Evolutionary conservation across 352 stramenopile genomes (phyloP).

Genomic region (Globisporangium nodosum): DNA sequence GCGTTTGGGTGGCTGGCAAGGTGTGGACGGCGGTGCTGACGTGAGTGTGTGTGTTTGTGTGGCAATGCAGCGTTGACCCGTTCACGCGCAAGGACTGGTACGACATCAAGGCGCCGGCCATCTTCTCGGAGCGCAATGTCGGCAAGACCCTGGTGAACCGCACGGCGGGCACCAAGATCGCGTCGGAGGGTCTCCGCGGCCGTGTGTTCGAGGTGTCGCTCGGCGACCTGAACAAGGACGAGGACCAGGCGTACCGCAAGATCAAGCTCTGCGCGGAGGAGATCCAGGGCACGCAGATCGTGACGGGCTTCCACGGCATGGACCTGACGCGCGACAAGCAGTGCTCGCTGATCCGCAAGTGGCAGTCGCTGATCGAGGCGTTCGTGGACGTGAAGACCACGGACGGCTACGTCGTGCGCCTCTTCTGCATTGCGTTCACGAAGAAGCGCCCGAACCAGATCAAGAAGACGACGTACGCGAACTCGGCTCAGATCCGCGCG

Average conservation of each 20-base stretch:
- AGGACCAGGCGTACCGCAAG: constrained; percentile 97
- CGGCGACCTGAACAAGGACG: constrained; percentile 98
- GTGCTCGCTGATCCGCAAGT: constrained; percentile 99
- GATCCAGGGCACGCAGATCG: constrained; percentile 89
- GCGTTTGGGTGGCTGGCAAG: too few relatives aligned
- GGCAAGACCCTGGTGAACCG: constrained; percentile 99
- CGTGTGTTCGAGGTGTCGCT: constrained; percentile 99
- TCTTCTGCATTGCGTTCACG: constrained; percentile 99
- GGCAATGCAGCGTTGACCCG: constrained; percentile 90
- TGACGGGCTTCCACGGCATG: constrained; percentile 91
- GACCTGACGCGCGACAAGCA: constrained; percentile 98
- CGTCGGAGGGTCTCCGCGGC: constrained; percentile 97
- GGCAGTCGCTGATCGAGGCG: constrained; percentile 98
- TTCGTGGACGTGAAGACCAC: constrained; percentile 99
- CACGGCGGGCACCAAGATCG: constrained; percentile 95
- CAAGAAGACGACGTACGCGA: constrained; percentile 99
- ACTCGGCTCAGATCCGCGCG: constrained; percentile 94
- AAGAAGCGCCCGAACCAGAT: constrained; percentile 98
- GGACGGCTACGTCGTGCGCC: constrained; percentile 98
- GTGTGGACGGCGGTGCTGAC: not conserved
- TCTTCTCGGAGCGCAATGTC: constrained; percentile 96
- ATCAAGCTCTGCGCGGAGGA: constrained; percentile 99
- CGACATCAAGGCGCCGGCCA: constrained; percentile 97
- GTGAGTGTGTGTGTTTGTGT: not conserved
- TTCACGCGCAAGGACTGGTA: constrained; percentile 98